Evolutionary conservation across 2,329 filamentous ascomycete genomes (phyloP), one percentile per base, ranked within the genome.

Genomic region (Chaetomiaceae sp.): DNA sequence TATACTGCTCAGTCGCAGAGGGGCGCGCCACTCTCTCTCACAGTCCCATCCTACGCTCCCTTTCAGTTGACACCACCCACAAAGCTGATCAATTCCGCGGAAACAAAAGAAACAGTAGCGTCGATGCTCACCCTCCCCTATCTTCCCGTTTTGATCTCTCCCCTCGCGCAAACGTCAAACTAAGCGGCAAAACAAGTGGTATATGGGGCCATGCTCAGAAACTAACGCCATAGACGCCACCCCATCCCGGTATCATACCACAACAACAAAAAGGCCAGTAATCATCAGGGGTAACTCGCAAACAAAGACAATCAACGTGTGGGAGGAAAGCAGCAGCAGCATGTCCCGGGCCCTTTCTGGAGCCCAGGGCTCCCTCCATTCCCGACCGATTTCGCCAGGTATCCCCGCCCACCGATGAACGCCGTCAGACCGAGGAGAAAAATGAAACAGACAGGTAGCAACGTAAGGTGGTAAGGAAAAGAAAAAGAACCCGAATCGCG

Each of bases 191-290:
- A 31, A 35, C 20, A 42, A 21, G 17, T 57, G 55, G 55, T 55
- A 57, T 55, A 50, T 55, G 50, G 30, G 30, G 30, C 27, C 21
- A 27, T 30, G 31, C 14, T 9, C 25, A 44, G 23, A 33, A 39
- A 41, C 16, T n/a, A 43, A 45, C 37, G 37, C 48, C 48, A 21
- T 25, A 41, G 31, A 43, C 49, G 49, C 49, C 49, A 31, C 25
- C 14, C 30, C 34, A 17, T 27, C 49, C 42, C 48, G 21, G 47
- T 49, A 49, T 49, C 47, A 44, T 33, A 42, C 40, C 46, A 21
- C 46, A 27, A 44, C 25, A 42, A 33, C 46, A 21, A 39, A 27
- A 23, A 42, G 38, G 19, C 33, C 40, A 13, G 14, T n/a, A 39
- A 47, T 31, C 25, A 47, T 33, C 33, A 44, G 6, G 19, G n/a